These are phyloP conservation scores for Pelargonium australe DNA, from an alignment of 441 rosid genomes.

Conservation along the genomic window DNA sequence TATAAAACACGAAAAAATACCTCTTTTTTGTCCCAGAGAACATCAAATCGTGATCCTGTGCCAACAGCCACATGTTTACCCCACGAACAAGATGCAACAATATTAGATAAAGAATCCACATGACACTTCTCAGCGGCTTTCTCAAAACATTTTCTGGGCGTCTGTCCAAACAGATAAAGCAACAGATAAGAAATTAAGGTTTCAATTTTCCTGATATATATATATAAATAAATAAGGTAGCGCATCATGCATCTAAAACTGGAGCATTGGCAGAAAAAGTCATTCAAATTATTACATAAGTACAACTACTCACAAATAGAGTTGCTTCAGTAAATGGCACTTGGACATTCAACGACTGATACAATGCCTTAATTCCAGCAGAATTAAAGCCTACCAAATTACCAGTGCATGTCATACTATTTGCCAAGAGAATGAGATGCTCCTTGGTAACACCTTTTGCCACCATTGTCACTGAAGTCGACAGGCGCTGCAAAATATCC, in stretches of 20 bases:
- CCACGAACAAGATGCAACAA: slow-evolving; percentile 94
- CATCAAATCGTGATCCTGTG: slow-evolving; percentile 82
- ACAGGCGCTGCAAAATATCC: slow-evolving; percentile 67
- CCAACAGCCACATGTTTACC: slow-evolving; percentile 88
- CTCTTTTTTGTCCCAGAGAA: slow-evolving; percentile 66
- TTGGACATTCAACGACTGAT: slow-evolving; percentile 67
- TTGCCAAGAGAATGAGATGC: slow-evolving; percentile 80
- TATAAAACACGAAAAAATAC: slow-evolving; percentile 26
- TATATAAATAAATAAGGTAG: not conserved
- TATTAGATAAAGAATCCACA: slow-evolving; percentile 59
- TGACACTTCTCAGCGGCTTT: slow-evolving; percentile 89
- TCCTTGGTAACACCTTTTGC: slow-evolving; percentile 83
- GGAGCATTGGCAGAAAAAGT: slow-evolving; percentile 8
- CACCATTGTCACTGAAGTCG: slow-evolving; percentile 73
- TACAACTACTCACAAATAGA: slow-evolving; percentile 52
- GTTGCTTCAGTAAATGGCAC: slow-evolving; percentile 98
- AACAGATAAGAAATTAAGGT: not conserved
- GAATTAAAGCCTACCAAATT: slow-evolving; percentile 79
- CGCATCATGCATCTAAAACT: slow-evolving; percentile 17
- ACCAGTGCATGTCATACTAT: slow-evolving; percentile 88
- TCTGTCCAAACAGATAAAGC: slow-evolving; percentile 37
- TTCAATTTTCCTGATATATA: not conserved
- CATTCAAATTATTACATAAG: slow-evolving; percentile 17
- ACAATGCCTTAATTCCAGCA: slow-evolving; percentile 74
- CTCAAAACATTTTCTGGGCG: slow-evolving; percentile 85